Percentiles rank a stretch among this genome's conserved stretches.
Conservation (phyloP, 2,329 filamentous ascomycete species). For the Penicillium sp. region DNA sequence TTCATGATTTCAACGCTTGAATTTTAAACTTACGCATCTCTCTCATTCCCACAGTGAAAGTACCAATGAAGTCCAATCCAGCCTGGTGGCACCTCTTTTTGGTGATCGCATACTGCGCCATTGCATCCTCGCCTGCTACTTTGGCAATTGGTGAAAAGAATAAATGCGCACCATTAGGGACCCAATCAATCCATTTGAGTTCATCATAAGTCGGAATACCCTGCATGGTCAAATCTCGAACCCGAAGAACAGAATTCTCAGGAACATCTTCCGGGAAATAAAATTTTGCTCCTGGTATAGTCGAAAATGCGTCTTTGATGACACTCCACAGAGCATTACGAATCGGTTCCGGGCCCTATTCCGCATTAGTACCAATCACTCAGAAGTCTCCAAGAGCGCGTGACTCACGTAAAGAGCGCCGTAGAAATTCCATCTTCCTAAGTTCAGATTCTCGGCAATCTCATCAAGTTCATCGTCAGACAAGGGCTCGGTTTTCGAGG, state of each 20-base stretch:
- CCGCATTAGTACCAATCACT: no score
- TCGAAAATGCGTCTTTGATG: slow-evolving; percentile 50
- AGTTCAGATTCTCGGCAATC: slow-evolving; percentile 46
- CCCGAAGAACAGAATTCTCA: slow-evolving; percentile 35
- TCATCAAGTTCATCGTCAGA: slow-evolving; percentile 46
- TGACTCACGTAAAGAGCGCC: slow-evolving; percentile 53
- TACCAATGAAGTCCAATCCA: slow-evolving; percentile 57
- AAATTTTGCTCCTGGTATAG: slow-evolving; percentile 23
- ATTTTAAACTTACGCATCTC: no score
- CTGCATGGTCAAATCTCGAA: slow-evolving; percentile 28
- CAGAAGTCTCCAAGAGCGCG: no score
- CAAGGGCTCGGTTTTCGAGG: no score
- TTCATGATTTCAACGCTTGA: no score
- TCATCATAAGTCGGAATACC: slow-evolving; percentile 37
- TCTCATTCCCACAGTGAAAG: slow-evolving; percentile 56
- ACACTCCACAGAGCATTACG: slow-evolving; percentile 41
- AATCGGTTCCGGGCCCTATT: slow-evolving; percentile 34
- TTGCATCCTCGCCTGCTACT: slow-evolving; percentile 54
- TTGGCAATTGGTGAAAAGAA: slow-evolving; percentile 60
- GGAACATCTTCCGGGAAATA: slow-evolving; percentile 48
- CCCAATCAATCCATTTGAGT: slow-evolving; percentile 55
- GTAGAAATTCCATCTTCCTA: slow-evolving; percentile 59
- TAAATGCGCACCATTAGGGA: slow-evolving; percentile 57
- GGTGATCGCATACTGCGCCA: slow-evolving; percentile 50
- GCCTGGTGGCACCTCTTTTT: slow-evolving; percentile 45